Conservation (phyloP, 2,329 filamentous ascomycete species). For the Penicillium expansum region DNA sequence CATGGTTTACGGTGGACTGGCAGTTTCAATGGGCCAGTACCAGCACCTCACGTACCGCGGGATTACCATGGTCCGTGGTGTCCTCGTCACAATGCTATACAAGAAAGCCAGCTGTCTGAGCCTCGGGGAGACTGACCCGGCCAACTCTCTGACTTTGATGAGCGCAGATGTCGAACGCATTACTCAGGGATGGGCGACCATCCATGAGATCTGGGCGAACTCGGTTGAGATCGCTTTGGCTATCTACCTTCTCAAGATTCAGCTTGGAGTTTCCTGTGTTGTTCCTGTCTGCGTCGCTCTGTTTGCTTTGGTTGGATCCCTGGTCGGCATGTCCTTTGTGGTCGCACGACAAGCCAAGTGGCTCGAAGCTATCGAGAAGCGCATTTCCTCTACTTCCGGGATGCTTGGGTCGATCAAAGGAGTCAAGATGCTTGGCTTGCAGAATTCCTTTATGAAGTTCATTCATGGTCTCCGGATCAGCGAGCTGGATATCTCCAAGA, state of each 20-base stretch:
- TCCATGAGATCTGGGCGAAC: constrained; percentile 49
- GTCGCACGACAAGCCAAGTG: constrained; percentile 45
- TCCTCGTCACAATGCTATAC: constrained; percentile 52
- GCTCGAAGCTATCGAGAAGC: constrained; percentile 51
- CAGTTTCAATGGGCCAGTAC: constrained; percentile 36
- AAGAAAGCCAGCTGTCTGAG: constrained; percentile 39
- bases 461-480: constrained; percentile 41
- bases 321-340: constrained; percentile 38
- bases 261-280: constrained; percentile 46
- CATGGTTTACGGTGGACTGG: constrained; percentile 43
- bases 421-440: constrained; percentile 52
- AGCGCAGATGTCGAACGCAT: constrained; percentile 49
- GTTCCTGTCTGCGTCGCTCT: constrained; percentile 46
- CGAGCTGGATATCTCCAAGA: constrained; percentile 43
- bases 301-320: constrained; percentile 37
- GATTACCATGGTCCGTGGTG: constrained; percentile 45
- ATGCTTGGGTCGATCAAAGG: constrained; percentile 53
- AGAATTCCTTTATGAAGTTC: constrained; percentile 38
- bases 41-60: constrained; percentile 45
- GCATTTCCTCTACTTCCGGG: constrained; percentile 49
- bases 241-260: constrained; percentile 42
- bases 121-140: constrained; percentile 35
- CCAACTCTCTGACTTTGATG: constrained; percentile 46
- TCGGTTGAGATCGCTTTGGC: constrained; percentile 47
- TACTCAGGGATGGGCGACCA: constrained; percentile 39